A percentile compares a stretch with the other conserved stretches of the same genome.
Evolutionary conservation across 108 stramenopile species (phyloP).

Genomic region (Skeletonema tropicum): DNA sequence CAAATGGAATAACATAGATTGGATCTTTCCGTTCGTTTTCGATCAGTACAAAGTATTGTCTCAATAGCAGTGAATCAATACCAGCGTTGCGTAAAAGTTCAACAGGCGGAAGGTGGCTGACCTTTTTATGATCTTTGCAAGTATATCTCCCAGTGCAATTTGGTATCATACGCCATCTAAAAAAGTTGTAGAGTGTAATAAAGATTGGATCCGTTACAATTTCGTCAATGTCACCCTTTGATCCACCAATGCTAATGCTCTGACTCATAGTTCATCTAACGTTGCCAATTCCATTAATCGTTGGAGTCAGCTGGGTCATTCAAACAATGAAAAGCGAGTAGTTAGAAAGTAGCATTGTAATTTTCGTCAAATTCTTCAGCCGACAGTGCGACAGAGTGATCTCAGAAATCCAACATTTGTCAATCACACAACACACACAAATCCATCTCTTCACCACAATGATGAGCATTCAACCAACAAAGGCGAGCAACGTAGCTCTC

Average conservation of each 20-base stretch:
- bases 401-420: not conserved
- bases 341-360: not conserved
- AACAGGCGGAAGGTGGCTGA: constrained; percentile 29
- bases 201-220: constrained; percentile 36
- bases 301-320: not conserved
- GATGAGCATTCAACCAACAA: not conserved
- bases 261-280: not conserved
- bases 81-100: constrained; percentile 31
- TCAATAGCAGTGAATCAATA: constrained; percentile 13
- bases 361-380: not conserved
- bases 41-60: constrained; percentile 28
- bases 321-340: not conserved
- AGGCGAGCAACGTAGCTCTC: constrained; percentile 45
- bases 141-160: constrained; percentile 62
- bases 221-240: constrained; percentile 52
- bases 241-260: constrained; percentile 35
- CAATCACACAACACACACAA: not conserved
- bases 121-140: constrained; percentile 49
- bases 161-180: constrained; percentile 55
- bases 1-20: constrained; percentile 51
- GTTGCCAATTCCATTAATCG: not conserved
- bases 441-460: not conserved
- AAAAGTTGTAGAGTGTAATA: constrained; percentile 36
- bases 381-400: not conserved
- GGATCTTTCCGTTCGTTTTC: constrained; percentile 40